phyloP scores from a whole-genome alignment of 257 asterid genomes.

The Fraxinus pennsylvanica region DNA sequence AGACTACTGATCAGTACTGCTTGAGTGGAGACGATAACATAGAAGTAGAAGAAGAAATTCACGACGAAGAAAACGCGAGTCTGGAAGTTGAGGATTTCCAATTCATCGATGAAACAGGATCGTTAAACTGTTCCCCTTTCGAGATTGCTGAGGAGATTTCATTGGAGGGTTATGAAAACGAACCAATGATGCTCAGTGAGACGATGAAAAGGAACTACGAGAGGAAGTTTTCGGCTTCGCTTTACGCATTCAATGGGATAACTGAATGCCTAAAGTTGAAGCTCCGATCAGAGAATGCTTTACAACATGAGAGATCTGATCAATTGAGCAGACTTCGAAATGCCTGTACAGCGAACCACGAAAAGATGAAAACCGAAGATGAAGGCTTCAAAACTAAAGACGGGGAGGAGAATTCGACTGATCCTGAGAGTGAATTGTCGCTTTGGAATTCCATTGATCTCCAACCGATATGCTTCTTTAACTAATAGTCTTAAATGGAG shows the following conservation, averaged over 20 bases:
- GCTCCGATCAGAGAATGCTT: constrained; percentile 35
- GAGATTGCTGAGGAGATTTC: constrained; percentile 63
- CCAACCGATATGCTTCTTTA: constrained; percentile 44
- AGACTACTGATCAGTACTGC: constrained; percentile 17
- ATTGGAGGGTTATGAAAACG: constrained; percentile 31
- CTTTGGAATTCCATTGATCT: constrained; percentile 55
- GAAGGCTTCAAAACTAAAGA: not conserved
- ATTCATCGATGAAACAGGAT: constrained; percentile 62
- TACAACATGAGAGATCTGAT: constrained; percentile 39
- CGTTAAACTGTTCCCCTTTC: constrained; percentile 61
- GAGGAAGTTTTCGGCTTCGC: constrained; percentile 73
- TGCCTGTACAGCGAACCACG: constrained; percentile 47
- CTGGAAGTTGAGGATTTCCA: constrained; percentile 53
- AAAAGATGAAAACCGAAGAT: constrained; percentile 17
- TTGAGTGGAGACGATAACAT: constrained; percentile 18
- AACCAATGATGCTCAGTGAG: constrained; percentile 48
- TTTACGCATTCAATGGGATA: constrained; percentile 77
- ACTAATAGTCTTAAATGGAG: constrained; percentile 3
- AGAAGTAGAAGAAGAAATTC: constrained; percentile 14
- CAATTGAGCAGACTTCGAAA: constrained; percentile 49
- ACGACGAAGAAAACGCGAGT: constrained; percentile 18
- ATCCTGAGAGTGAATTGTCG: constrained; percentile 33
- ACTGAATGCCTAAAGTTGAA: constrained; percentile 66
- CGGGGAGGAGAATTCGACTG: not conserved
- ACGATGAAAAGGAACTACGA: constrained; percentile 71